Evolutionary conservation across 176 grass and related monocot species (phyloP), one percentile per base, ranked within the genome.

Genomic region (Microstegium vimineum): DNA sequence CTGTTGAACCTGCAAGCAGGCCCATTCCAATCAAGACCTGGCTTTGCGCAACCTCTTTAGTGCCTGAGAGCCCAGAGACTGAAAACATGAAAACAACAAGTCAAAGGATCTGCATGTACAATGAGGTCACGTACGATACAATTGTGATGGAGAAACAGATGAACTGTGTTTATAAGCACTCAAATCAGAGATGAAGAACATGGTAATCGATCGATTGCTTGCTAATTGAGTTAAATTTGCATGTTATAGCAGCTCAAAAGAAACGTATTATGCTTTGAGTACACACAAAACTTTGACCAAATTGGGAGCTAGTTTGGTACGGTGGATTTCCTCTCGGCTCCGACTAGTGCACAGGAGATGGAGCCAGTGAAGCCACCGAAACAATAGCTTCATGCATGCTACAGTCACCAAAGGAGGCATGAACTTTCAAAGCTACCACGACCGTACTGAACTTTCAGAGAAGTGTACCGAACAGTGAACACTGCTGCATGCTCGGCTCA

Each of bases 11-110:
- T 10, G 96, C 87, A 42, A 98, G 90, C 77, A 98, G 87, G 71
- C 96, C 96, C 92, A 95, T 98, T 62, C 96, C 96, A 14, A 98
- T 93, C 84, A 93, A 82, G 26, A 98, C 93, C 89, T 98, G 93
- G 79, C 89, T 93, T 79, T 98, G 96, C 40, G 96, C 96, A 60
- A 90, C 92, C 82, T 98, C 89, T 70, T 85, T 98, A 71, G 82
- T 90, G 73, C 96, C 89, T 76, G 96, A 93, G 59, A 98, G 86
- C 62, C 96, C 96, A 38, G 96, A 98, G 78, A 93, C 96, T 95
- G 83, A 52, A n/a, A 56, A 5, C 35, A 62, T 26, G 32, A 31
- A 42, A 75, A 31, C 9, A 7, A n/a, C n/a, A 73, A 8, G 16
- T 76, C 82, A 75, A n/a, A 33, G 40, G 28, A 37, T 10, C 17